Conservation (phyloP, 169 alveolate species). For the Besnoitia besnoiti region DNA sequence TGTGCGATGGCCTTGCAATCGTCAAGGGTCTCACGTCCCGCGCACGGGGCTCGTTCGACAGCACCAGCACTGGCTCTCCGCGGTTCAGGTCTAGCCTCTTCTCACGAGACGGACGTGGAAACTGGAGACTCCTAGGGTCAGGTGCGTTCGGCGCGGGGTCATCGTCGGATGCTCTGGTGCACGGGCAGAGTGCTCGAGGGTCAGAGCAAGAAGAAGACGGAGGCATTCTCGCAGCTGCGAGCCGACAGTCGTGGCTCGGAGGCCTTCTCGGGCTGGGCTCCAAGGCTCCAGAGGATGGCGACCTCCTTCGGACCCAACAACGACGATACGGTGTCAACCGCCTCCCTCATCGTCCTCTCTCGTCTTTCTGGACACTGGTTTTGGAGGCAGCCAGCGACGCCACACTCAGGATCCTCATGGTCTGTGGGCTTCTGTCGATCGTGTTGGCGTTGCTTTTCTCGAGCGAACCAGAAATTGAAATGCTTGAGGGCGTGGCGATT, state of each 20-base stretch:
- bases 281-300: neutral
- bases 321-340: conserved; percentile 70
- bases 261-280: neutral
- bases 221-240: neutral
- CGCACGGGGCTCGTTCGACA: neutral
- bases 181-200: too few species aligned
- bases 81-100: too few species aligned
- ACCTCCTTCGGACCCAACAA: conserved; percentile 15
- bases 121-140: too few species aligned
- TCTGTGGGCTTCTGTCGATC: conserved; percentile 75
- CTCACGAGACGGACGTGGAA: too few species aligned
- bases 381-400: conserved; percentile 72
- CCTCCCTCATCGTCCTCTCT: conserved; percentile 62
- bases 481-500: conserved; percentile 94
- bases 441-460: conserved; percentile 67
- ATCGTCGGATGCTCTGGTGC: neutral
- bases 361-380: conserved; percentile 65
- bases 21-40: neutral
- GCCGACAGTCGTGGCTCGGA: neutral
- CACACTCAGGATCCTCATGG: conserved; percentile 71
- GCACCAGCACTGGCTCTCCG: too few species aligned
- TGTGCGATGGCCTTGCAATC: conserved; percentile 42
- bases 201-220: neutral
- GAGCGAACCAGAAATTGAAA: conserved; percentile 78
- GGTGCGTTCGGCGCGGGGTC: neutral